Conservation (phyloP, 345 rosid genomes). For the Brassica napus region Da-Ae NC_063441.1:21372001-21372500, state of each 20-base stretch:
- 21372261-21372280: constrained; percentile 92
- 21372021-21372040: constrained; percentile 94
- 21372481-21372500: constrained; percentile 60
- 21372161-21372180: constrained; percentile 90
- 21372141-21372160: background rate
- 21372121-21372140: background rate
- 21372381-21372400: too few relatives aligned
- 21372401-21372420: background rate
- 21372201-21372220: constrained; percentile 92
- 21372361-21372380: constrained; percentile 14
- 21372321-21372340: constrained; percentile 96
- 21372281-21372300: constrained; percentile 94
- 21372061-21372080: constrained; percentile 91
- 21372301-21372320: constrained; percentile 54
- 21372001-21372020: constrained; percentile 93
- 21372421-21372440: constrained; percentile 65
- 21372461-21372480: constrained; percentile 84
- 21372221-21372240: constrained; percentile 79
- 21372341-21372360: constrained; percentile 98
- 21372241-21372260: constrained; percentile 84
- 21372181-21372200: constrained; percentile 60
- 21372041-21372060: constrained; percentile 84
- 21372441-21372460: constrained; percentile 86
- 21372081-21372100: constrained; percentile 39
- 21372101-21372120: background rate